A percentile compares a stretch with the other conserved stretches of the same genome.
Evolutionary conservation across 2,329 filamentous ascomycete genomes (phyloP).

Genomic region (Trichoderma asperellum): DNA sequence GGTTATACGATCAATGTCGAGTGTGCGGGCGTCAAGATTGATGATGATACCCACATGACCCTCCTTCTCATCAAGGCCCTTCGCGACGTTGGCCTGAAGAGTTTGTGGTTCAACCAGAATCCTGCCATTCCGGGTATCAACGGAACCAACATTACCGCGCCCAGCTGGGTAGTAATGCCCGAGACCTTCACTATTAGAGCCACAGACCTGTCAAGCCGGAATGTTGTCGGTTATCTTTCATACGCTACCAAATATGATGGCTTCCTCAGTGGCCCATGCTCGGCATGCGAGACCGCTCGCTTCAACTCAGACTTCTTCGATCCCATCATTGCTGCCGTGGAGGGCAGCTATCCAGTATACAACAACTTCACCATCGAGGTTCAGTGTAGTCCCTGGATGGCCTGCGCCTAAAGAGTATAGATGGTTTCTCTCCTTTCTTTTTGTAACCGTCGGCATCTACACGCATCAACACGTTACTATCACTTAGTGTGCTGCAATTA

Average conservation of each 20-base stretch:
- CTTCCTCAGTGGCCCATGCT: slow-evolving; percentile 44
- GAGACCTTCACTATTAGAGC: slow-evolving; percentile 44
- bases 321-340: slow-evolving; percentile 44
- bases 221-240: slow-evolving; percentile 41
- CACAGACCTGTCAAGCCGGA: slow-evolving; percentile 41
- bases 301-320: slow-evolving; percentile 46
- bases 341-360: slow-evolving; percentile 46
- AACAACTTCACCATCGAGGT: slow-evolving; percentile 45
- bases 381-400: slow-evolving; percentile 47
- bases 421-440: neutral
- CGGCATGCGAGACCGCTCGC: slow-evolving; percentile 42
- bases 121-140: slow-evolving; percentile 42
- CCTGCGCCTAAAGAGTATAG: slow-evolving; percentile 35
- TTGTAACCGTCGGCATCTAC: slow-evolving; percentile 26
- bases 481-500: slow-evolving; percentile 18
- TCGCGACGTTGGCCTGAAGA: slow-evolving; percentile 44
- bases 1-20: slow-evolving; percentile 45
- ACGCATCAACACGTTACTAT: slow-evolving; percentile 23
- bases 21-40: slow-evolving; percentile 44
- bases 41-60: slow-evolving; percentile 47
- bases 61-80: slow-evolving; percentile 47
- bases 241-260: slow-evolving; percentile 47
- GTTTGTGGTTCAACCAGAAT: slow-evolving; percentile 48
- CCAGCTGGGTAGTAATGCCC: slow-evolving; percentile 47
- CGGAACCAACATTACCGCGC: slow-evolving; percentile 36